A percentile compares a stretch with the other conserved stretches of the same genome.
Conservation (phyloP, 331 rosid genomes). For the Rosa hybrid region DNA sequence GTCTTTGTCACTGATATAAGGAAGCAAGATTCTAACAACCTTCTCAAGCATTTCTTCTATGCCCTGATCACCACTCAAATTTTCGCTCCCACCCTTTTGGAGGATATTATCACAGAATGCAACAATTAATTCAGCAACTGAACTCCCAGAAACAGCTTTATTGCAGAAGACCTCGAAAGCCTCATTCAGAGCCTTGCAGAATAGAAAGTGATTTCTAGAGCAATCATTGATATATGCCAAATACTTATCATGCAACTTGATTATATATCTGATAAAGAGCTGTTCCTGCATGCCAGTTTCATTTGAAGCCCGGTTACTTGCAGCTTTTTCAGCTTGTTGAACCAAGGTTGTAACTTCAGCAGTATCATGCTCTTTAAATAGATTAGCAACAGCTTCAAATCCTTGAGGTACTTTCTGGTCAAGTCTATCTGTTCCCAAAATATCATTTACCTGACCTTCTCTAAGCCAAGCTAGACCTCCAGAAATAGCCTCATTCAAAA, state of each 20-base stretch:
- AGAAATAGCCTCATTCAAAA: too few relatives aligned
- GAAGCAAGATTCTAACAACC: slow-evolving; percentile 64
- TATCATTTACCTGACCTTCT: too few relatives aligned
- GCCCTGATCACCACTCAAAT: slow-evolving; percentile 61
- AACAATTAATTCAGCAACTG: slow-evolving; percentile 64
- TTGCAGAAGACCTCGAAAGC: slow-evolving; percentile 77
- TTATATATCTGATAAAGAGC: too few relatives aligned
- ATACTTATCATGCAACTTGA: slow-evolving; percentile 48
- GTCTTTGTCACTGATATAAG: slow-evolving; percentile 70
- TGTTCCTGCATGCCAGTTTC: too few relatives aligned
- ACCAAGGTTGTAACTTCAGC: too few relatives aligned
- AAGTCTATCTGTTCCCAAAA: too few relatives aligned
- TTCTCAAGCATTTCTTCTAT: slow-evolving; percentile 74
- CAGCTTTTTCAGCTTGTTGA: too few relatives aligned
- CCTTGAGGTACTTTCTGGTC: too few relatives aligned
- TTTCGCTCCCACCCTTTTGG: slow-evolving; percentile 68
- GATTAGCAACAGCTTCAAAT: too few relatives aligned
- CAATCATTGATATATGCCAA: slow-evolving; percentile 51
- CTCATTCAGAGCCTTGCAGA: slow-evolving; percentile 74
- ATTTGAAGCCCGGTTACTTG: too few relatives aligned
- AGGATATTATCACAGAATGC: slow-evolving; percentile 78
- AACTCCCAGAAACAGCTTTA: slow-evolving; percentile 35
- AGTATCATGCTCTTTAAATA: too few relatives aligned
- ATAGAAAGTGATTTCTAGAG: slow-evolving; percentile 52
- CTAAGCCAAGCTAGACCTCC: too few relatives aligned